phyloP scores from a whole-genome alignment of 2,329 filamentous ascomycete genomes.

The Colletotrichum costaricense region DNA sequence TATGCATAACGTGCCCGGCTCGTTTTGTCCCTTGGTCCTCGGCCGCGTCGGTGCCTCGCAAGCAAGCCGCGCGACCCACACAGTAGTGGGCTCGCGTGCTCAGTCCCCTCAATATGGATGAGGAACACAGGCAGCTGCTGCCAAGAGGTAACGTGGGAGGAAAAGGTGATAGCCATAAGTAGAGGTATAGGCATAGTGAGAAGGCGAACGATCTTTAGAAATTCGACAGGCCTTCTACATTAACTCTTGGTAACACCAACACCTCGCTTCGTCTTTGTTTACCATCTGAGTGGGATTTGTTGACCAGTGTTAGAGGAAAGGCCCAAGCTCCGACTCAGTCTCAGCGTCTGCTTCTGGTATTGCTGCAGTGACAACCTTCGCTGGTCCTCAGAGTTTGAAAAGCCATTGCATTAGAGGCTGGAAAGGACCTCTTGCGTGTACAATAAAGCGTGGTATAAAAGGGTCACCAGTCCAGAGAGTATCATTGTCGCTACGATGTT shows the following conservation, averaged over 20 bases:
- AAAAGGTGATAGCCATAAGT: too few relatives aligned
- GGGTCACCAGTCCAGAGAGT: neutral
- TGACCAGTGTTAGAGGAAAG: too few relatives aligned
- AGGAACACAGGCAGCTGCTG: neutral
- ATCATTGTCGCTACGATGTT: neutral
- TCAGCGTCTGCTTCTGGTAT: neutral
- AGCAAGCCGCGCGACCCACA: neutral
- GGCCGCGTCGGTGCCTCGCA: constrained; percentile 5
- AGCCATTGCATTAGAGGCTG: neutral
- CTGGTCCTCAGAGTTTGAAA: neutral
- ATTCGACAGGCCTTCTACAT: neutral
- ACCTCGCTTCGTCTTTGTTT: neutral
- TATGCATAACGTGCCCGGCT: constrained; percentile 15
- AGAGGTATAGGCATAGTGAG: neutral
- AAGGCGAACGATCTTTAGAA: neutral
- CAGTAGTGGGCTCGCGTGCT: constrained; percentile 15
- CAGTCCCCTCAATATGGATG: neutral
- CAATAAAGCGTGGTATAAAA: neutral
- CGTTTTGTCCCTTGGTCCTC: neutral
- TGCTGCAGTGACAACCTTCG: neutral
- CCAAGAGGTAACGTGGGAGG: neutral
- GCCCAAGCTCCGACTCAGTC: neutral
- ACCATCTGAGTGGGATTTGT: neutral
- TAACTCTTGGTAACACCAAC: neutral
- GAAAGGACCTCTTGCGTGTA: neutral